Percentiles rank a stretch among this genome's conserved stretches.
These are phyloP conservation scores for Eurotiales sp. DNA, from an alignment of 2,329 filamentous ascomycete genomes.

Conservation along the genomic window DNA sequence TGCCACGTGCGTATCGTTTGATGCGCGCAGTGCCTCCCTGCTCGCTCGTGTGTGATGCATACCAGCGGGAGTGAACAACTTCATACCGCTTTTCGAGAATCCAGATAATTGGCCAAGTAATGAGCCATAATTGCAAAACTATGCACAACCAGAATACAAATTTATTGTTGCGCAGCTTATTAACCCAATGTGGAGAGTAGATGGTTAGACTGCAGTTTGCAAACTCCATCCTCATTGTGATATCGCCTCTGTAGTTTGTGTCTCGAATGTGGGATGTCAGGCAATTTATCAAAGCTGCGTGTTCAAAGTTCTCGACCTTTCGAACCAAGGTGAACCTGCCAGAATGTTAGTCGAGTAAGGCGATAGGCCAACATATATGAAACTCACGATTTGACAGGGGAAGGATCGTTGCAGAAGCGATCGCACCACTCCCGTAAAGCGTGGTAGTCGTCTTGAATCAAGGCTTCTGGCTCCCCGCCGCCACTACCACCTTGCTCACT, in stretches of 20 bases:
- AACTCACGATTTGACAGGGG: constrained; percentile 35
- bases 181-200: constrained; percentile 39
- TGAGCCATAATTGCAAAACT: constrained; percentile 37
- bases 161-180: constrained; percentile 31
- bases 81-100: constrained; percentile 36
- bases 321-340: constrained; percentile 30
- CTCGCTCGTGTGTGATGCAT: constrained; percentile 20
- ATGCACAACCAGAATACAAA: constrained; percentile 33
- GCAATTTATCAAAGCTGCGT: constrained; percentile 22
- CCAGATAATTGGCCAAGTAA: constrained; percentile 38
- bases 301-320: constrained; percentile 28
- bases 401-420: constrained; percentile 33
- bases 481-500: not conserved
- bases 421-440: constrained; percentile 30
- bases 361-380: not conserved
- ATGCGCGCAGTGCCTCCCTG: constrained; percentile 8
- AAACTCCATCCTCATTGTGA: constrained; percentile 22
- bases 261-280: constrained; percentile 35
- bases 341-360: not conserved
- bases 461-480: not conserved
- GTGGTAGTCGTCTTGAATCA: constrained; percentile 10
- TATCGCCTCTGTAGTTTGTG: constrained; percentile 34
- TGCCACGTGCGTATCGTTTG: constrained; percentile 24
- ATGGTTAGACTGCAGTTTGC: constrained; percentile 30
- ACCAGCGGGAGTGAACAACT: constrained; percentile 29